phyloP scores from a whole-genome alignment of 2,329 filamentous ascomycete species.

The Aureobasidium melanogenum region DNA sequence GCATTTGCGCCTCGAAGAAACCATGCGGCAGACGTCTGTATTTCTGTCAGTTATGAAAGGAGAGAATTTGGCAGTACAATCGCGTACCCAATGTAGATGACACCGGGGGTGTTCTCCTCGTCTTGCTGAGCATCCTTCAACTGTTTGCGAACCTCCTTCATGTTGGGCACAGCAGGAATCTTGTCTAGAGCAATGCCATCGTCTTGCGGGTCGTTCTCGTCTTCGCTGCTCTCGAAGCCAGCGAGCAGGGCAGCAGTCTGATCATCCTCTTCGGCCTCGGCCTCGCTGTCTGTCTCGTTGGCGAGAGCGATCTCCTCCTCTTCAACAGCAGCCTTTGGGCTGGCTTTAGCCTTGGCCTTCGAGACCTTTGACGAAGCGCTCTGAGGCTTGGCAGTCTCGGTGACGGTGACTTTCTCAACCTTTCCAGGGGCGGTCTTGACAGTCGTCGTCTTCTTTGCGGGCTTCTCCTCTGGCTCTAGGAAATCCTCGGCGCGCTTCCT shows the following conservation, averaged over 20 bases:
- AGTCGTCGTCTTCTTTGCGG: slow-evolving; percentile 10
- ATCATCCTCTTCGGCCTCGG: slow-evolving; percentile 31
- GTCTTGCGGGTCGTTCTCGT: slow-evolving; percentile 30
- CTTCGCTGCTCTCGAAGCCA: slow-evolving; percentile 41
- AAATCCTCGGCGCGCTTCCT: slow-evolving; percentile 13
- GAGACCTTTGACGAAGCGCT: slow-evolving; percentile 2
- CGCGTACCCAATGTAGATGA: slow-evolving; percentile 70
- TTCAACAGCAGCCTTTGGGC: slow-evolving; percentile 15
- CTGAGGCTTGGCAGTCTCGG: slow-evolving; percentile 9
- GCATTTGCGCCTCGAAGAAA: slow-evolving; percentile 97
- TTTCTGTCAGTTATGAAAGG: background rate
- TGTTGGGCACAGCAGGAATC: slow-evolving; percentile 26
- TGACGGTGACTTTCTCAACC: too few species aligned
- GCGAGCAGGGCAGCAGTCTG: slow-evolving; percentile 43
- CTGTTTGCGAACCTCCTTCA: slow-evolving; percentile 28
- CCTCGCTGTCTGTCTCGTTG: slow-evolving; percentile 22
- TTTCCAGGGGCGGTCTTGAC: too few species aligned
- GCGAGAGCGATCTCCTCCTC: slow-evolving; percentile 13
- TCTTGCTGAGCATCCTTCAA: slow-evolving; percentile 43
- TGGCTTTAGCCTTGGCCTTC: slow-evolving; percentile 10
- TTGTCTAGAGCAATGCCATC: slow-evolving; percentile 30
- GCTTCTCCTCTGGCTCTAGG: slow-evolving; percentile 13
- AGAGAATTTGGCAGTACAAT: background rate
- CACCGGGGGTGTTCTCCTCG: slow-evolving; percentile 54
- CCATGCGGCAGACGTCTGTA: slow-evolving; percentile 70